Percentiles rank a stretch among this genome's conserved stretches.
phyloP scores from a whole-genome alignment of 768 basidiomycete genomes.

The Tricholoma terreum region DNA sequence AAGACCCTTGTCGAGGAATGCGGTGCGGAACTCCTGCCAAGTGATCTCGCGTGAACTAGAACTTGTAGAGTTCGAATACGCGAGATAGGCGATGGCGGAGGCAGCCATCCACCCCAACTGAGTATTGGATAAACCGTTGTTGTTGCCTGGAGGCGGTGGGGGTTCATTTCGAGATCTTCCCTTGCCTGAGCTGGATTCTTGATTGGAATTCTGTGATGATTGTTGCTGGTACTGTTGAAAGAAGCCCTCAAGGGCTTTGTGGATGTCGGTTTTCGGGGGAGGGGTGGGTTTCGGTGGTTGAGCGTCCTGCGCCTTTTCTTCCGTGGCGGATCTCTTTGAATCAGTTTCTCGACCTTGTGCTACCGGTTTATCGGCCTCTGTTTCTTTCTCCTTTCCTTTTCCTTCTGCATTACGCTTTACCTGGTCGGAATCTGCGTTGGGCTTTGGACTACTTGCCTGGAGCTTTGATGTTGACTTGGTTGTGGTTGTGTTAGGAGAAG shows the following conservation, averaged over 20 bases:
- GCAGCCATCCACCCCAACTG: slow-evolving; percentile 49
- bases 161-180: slow-evolving; percentile 34
- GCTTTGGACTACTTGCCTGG: slow-evolving; percentile 7
- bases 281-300: slow-evolving; percentile 11
- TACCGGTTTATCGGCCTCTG: slow-evolving; percentile 17
- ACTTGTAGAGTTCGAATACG: slow-evolving; percentile 56
- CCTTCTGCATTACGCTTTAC: slow-evolving; percentile 24
- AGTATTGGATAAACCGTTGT: slow-evolving; percentile 57
- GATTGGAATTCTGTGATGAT: slow-evolving; percentile 33
- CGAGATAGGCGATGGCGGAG: slow-evolving; percentile 59
- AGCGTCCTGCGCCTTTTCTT: slow-evolving; percentile 26
- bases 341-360: slow-evolving; percentile 6
- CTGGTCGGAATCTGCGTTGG: slow-evolving; percentile 14
- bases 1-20: slow-evolving; percentile 93
- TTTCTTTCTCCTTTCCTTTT: slow-evolving; percentile 35
- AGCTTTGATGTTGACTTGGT: slow-evolving; percentile 16
- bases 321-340: slow-evolving; percentile 8
- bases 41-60: slow-evolving; percentile 85
- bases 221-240: slow-evolving; percentile 64
- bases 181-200: slow-evolving; percentile 35
- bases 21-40: slow-evolving; percentile 98
- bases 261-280: slow-evolving; percentile 43
- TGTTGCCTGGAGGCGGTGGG: slow-evolving; percentile 48
- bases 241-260: slow-evolving; percentile 74
- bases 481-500: slow-evolving; percentile 37